phyloP scores from a whole-genome alignment of 1,284 basidiomycete genomes.

The Cerrena zonata region DNA sequence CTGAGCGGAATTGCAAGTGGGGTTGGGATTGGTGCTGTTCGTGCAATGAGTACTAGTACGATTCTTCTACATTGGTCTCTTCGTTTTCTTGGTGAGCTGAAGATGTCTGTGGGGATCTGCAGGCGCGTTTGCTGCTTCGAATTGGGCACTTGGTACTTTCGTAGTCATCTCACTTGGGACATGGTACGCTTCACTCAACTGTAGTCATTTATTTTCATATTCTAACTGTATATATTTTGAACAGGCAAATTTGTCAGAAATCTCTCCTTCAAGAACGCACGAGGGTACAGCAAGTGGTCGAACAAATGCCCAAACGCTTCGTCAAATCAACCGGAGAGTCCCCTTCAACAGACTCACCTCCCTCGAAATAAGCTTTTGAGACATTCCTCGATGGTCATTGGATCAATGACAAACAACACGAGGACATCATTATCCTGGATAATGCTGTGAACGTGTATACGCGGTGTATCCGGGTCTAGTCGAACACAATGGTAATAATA shows the following conservation, averaged over 20 bases:
- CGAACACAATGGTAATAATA: not conserved
- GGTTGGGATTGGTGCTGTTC: constrained; percentile 50
- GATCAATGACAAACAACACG: not conserved
- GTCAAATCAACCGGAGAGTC: constrained; percentile 25
- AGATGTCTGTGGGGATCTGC: not conserved
- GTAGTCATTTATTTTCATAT: not conserved
- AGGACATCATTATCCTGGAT: not conserved
- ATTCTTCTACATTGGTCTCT: constrained; percentile 6
- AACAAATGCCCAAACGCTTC: constrained; percentile 53
- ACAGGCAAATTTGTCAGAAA: constrained; percentile 61
- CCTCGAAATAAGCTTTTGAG: too few relatives aligned
- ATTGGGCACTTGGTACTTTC: constrained; percentile 55
- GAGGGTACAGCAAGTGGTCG: constrained; percentile 51
- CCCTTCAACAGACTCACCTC: not conserved
- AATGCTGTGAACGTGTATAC: too few relatives aligned
- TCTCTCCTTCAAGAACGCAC: constrained; percentile 46
- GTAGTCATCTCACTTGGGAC: constrained; percentile 45
- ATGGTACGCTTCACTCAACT: constrained; percentile 33
- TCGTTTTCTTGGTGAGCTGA: not conserved
- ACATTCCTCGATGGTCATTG: too few relatives aligned
- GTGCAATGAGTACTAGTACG: constrained; percentile 49
- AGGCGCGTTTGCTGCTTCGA: constrained; percentile 44
- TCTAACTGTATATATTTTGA: constrained; percentile 3
- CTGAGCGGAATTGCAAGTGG: constrained; percentile 51
- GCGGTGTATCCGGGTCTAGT: not conserved